Conservation (phyloP, 2,329 filamentous ascomycete species). For the Helotiales sp. region DNA sequence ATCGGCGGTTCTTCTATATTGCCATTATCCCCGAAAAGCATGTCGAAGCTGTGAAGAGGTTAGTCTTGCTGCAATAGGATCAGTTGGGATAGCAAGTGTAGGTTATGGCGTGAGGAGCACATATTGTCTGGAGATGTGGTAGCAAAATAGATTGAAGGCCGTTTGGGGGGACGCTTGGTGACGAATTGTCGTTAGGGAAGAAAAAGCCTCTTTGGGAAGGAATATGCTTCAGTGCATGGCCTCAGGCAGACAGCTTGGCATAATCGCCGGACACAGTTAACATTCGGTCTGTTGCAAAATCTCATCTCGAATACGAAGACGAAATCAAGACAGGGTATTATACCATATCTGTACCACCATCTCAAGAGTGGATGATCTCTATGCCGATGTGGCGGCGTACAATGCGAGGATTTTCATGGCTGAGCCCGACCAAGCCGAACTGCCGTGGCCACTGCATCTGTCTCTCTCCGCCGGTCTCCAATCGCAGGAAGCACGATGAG, state of each 20-base stretch:
- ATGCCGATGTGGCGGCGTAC: not conserved
- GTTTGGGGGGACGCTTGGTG: not conserved
- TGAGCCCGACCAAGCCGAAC: not conserved
- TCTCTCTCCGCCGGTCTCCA: not conserved
- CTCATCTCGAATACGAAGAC: not conserved
- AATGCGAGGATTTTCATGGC: not conserved
- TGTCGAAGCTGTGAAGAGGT: constrained; percentile 2
- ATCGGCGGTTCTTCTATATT: not conserved
- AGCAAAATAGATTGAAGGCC: not conserved
- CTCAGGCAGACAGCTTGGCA: no score
- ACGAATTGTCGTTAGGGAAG: not conserved
- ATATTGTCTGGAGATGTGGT: not conserved
- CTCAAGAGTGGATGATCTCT: not conserved
- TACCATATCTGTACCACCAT: not conserved
- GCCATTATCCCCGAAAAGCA: not conserved
- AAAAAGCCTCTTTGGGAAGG: not conserved
- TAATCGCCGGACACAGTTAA: no score
- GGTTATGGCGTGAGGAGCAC: constrained; percentile 1
- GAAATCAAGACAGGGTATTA: not conserved
- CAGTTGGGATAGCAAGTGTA: constrained; percentile 6
- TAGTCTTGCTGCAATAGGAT: constrained; percentile 9
- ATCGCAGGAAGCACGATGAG: not conserved
- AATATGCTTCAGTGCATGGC: not conserved
- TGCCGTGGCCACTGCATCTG: not conserved
- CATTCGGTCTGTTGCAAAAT: no score